These are phyloP conservation scores for Raffaelea albimanens DNA, from an alignment of 2,329 filamentous ascomycete species.

Conservation along the genomic window DNA sequence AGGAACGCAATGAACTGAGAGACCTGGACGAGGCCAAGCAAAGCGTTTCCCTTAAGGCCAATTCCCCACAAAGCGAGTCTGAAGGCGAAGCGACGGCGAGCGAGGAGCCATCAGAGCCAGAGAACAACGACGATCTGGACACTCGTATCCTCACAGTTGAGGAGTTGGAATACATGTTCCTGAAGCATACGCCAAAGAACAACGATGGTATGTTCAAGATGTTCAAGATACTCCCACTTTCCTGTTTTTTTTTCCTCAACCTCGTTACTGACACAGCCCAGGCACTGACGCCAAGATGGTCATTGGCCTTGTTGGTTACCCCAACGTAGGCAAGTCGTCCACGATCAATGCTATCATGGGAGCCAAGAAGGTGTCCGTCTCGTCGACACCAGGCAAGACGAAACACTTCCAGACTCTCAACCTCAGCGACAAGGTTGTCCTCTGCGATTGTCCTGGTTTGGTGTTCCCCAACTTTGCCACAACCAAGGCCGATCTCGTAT, in stretches of 20 bases:
- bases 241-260: neutral
- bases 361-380: conserved; percentile 96
- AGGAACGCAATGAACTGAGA: conserved; percentile 74
- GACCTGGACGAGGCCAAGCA: conserved; percentile 34
- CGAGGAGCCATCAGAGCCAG: neutral
- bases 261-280: too few species aligned
- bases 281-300: conserved; percentile 58
- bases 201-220: conserved; percentile 34
- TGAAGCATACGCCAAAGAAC: conserved; percentile 55
- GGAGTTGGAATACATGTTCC: conserved; percentile 82
- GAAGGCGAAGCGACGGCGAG: neutral
- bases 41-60: too few species aligned
- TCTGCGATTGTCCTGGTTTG: conserved; percentile 97
- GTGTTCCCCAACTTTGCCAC: conserved; percentile 97
- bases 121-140: conserved; percentile 39
- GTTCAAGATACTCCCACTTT: neutral
- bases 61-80: conserved; percentile 2
- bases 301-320: conserved; percentile 92
- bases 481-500: conserved; percentile 92
- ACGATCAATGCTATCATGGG: conserved; percentile 99
- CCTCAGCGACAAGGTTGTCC: conserved; percentile 75
- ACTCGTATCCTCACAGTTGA: conserved; percentile 85
- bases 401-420: conserved; percentile 99
- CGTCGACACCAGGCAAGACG: conserved; percentile 93
- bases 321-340: conserved; percentile 97